A percentile compares a stretch with the other conserved stretches of the same genome.
These are phyloP conservation scores for Phaeodactylum tricornutum DNA, from an alignment of 108 stramenopile genomes.

Conservation along the genomic window DNA sequence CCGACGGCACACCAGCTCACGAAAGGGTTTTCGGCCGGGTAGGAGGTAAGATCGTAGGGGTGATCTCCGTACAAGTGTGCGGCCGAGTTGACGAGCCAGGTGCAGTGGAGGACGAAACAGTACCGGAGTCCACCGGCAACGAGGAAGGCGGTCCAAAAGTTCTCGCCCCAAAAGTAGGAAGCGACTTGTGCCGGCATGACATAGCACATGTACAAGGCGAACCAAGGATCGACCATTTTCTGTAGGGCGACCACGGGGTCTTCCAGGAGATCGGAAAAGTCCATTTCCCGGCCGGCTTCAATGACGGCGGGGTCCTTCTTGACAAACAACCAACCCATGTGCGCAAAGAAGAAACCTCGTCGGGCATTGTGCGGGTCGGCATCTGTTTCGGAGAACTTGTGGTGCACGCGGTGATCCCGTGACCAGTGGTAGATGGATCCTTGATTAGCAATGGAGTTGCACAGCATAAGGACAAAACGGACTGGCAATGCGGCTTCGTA, in stretches of 20 bases:
- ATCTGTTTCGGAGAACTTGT: conserved; percentile 97
- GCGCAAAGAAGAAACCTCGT: conserved; percentile 99
- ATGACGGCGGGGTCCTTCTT: conserved; percentile 96
- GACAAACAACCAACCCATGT: conserved; percentile 99
- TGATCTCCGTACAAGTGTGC: conserved; percentile 98
- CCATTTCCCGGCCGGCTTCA: conserved; percentile 88
- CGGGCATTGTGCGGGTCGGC: conserved; percentile 99
- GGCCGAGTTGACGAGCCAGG: conserved; percentile 97
- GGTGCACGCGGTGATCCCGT: conserved; percentile 96
- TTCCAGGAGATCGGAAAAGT: conserved; percentile 86
- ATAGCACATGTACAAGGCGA: conserved; percentile 98
- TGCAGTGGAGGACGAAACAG: conserved; percentile 90
- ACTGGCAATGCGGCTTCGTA: conserved; percentile 84
- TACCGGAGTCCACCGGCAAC: conserved; percentile 94
- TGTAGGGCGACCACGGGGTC: conserved; percentile 92
- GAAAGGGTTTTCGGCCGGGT: conserved; percentile 95
- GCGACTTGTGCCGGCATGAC: conserved; percentile 94
- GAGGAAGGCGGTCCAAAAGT: conserved; percentile 95
- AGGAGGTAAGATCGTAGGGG: conserved; percentile 91
- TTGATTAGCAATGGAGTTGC: conserved; percentile 98
- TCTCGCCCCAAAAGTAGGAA: conserved; percentile 85
- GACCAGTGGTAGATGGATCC: conserved; percentile 98
- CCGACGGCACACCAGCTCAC: conserved; percentile 92
- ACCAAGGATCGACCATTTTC: conserved; percentile 94
- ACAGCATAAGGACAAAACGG: conserved; percentile 89